Conservation (phyloP, 371 early-diverging fungal genomes). For the Mortierella sp. region DNA sequence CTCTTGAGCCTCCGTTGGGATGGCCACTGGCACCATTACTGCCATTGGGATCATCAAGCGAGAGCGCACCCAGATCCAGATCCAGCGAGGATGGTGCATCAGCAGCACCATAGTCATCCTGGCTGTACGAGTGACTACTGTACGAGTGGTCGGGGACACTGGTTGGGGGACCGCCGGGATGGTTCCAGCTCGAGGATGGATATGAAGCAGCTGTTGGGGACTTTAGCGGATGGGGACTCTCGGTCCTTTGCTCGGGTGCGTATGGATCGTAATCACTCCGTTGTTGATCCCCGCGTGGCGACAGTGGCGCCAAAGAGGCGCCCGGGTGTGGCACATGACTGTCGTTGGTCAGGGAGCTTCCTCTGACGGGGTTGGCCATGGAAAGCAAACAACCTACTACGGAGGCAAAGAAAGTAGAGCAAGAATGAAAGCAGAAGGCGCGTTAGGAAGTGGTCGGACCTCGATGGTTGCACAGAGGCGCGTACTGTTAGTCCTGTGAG, state of each 20-base stretch:
- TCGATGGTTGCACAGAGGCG: too few relatives aligned
- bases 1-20: not conserved
- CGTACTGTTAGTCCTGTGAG: too few relatives aligned
- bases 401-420: too few relatives aligned
- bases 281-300: constrained; percentile 33
- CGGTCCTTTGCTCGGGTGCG: constrained; percentile 26
- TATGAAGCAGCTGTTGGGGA: constrained; percentile 6
- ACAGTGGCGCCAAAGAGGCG: constrained; percentile 36
- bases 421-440: too few relatives aligned
- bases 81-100: constrained; percentile 8
- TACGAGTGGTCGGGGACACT: not conserved
- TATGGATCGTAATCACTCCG: constrained; percentile 37
- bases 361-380: constrained; percentile 27
- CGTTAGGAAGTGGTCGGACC: too few relatives aligned
- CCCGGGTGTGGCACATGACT: constrained; percentile 33
- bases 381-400: too few relatives aligned
- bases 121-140: not conserved
- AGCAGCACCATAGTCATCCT: not conserved
- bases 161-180: not conserved
- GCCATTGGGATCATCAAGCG: constrained; percentile 14
- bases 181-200: constrained; percentile 1
- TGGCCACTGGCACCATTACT: too few relatives aligned
- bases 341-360: constrained; percentile 41
- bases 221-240: constrained; percentile 25
- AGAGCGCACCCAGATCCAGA: constrained; percentile 33